A percentile compares a stretch with the other conserved stretches of the same genome.
Conservation (phyloP, 495 filamentous ascomycete genomes). For the Aspergillus wentii region DNA sequence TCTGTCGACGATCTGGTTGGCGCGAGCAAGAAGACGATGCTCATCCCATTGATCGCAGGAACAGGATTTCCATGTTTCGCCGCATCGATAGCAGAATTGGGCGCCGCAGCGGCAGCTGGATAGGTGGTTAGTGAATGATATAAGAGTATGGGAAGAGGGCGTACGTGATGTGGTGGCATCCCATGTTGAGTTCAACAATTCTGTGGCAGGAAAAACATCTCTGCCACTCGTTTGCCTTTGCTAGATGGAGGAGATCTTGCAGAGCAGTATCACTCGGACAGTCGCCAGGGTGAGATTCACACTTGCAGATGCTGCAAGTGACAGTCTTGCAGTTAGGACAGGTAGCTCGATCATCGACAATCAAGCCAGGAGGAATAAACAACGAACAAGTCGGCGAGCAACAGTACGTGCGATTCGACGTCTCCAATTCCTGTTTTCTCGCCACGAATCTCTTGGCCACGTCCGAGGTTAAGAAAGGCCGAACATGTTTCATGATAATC, state of each 20-base stretch:
- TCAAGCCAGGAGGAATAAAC: constrained; percentile 41
- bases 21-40: constrained; percentile 25
- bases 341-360: constrained; percentile 32
- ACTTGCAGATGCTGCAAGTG: too few species aligned
- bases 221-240: constrained; percentile 36
- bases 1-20: constrained; percentile 27
- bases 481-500: constrained; percentile 28
- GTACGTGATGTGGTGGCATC: constrained; percentile 44
- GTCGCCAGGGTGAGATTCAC: too few species aligned
- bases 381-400: constrained; percentile 30
- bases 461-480: constrained; percentile 20
- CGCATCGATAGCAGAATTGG: constrained; percentile 58
- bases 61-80: constrained; percentile 46
- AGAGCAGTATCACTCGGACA: constrained; percentile 33
- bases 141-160: constrained; percentile 5
- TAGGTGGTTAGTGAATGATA: too few species aligned
- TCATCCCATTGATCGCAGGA: constrained; percentile 37
- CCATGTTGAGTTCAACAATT: constrained; percentile 35
- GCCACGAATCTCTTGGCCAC: constrained; percentile 24
- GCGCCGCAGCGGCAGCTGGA: constrained; percentile 46
- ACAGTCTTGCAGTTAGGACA: constrained; percentile 43
- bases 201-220: constrained; percentile 30
- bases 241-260: constrained; percentile 27
- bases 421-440: constrained; percentile 42
- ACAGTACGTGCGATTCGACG: constrained; percentile 46